Base-by-base conservation (phyloP, 176 grass and related monocot genomes). In the Eragrostis curvula region DNA sequence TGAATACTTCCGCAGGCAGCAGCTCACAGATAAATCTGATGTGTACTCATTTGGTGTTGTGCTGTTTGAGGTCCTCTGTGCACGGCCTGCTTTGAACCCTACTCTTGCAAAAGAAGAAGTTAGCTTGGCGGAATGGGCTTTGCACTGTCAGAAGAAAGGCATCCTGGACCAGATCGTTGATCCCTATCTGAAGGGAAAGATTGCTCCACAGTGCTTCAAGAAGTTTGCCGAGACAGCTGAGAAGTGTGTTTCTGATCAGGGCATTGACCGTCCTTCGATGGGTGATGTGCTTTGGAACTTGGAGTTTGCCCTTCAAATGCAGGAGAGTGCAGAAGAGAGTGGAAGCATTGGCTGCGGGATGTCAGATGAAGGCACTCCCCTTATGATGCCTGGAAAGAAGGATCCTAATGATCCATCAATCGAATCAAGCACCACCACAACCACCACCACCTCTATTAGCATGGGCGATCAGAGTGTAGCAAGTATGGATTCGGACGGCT, bases 231-330 rank as follows among this genome's bases (percentile, higher is more conserved):
- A 98, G 69, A 94, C 90, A 18, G 95, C 95, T 5, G 95, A 98
- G 90, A 98, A 98, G 83, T 98, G 95, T 81, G 92, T 98, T 44
- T 74, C 92, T 6, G 95, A 94, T 82, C 66, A 86, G 30, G 90
- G 95, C 30, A 81, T 91, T 0, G 90, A 98, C 20, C 89, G 92
- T 20, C 95, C 95, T 49, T 93, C 92, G 6, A 98, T 98, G 95
- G 95, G 95, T 36, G 95, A 98, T 80, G 95, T 98, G 29, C 93
- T 98, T 20, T 94, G 92, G 95, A 98, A 91, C 89, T 86, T 98
- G 61, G 95, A 98, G 80, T 98, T 98, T 75, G 95, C 95, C 11
- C 90, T 98, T 70, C 90, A 92, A 55, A 86, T 98, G 68, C 95
- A 98, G 49, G 92, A 98, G 81, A 89, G 81, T 0, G 84, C 95